Conservation (phyloP, 108 stramenopile species). For the Skeletonema menzelii region DNA sequence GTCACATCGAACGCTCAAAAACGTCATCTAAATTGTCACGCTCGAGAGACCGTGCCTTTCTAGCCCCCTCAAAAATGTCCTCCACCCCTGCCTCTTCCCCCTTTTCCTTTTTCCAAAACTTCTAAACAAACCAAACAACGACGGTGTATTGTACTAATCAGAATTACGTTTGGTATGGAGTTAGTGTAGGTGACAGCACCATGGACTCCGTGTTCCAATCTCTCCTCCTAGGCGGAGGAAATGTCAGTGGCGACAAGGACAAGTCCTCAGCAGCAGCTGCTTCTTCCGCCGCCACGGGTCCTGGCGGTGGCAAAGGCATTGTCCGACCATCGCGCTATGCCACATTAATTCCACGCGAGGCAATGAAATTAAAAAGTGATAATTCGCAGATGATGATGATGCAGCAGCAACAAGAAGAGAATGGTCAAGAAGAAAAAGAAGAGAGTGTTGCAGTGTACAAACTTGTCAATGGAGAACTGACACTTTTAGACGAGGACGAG, state of each 20-base stretch:
- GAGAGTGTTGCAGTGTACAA: not conserved
- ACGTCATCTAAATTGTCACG: too few species aligned
- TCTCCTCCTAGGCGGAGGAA: slow-evolving; percentile 12
- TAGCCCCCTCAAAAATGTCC: too few species aligned
- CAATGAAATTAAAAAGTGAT: slow-evolving; percentile 3
- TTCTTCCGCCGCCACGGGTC: not conserved
- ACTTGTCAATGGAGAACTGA: slow-evolving; percentile 2
- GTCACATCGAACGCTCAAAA: too few species aligned
- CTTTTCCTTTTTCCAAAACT: too few species aligned
- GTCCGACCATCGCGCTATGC: slow-evolving; percentile 27
- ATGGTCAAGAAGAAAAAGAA: not conserved
- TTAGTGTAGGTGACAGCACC: too few species aligned
- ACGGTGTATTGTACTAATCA: too few species aligned
- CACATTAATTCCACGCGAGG: slow-evolving; percentile 19
- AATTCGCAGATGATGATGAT: not conserved
- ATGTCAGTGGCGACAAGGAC: not conserved
- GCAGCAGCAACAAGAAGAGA: not conserved
- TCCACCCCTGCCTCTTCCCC: too few species aligned
- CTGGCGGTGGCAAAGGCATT: not conserved
- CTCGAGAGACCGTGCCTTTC: too few species aligned
- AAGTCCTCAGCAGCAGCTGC: not conserved
- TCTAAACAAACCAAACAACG: too few species aligned
- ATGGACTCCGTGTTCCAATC: slow-evolving; percentile 32
- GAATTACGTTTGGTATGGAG: too few species aligned
- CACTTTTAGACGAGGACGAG: slow-evolving; percentile 14